These are phyloP conservation scores for Straminergon stramineum DNA, from an alignment of 225 moss, liverwort and hornwort genomes.

Conservation along the genomic window DNA sequence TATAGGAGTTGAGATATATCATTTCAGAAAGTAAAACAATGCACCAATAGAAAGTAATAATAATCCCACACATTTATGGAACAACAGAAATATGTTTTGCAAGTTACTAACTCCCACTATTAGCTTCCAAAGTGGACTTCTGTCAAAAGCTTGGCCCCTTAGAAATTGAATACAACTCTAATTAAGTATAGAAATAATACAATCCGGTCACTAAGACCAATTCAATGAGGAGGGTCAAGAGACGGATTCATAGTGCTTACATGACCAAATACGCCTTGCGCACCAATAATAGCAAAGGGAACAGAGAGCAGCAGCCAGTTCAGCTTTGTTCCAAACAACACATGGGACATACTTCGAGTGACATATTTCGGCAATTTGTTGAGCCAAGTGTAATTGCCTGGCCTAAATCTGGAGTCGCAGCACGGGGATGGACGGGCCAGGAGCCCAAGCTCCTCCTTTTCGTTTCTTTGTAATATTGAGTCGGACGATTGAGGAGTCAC, in stretches of 20 bases:
- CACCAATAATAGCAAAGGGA: slow-evolving; percentile 21
- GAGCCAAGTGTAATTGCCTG: neutral
- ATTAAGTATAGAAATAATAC: neutral
- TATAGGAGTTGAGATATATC: neutral
- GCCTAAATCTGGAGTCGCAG: slow-evolving; percentile 3
- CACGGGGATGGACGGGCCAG: neutral
- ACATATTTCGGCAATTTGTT: slow-evolving; percentile 1
- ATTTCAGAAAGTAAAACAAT: neutral
- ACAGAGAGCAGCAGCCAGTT: slow-evolving; percentile 21
- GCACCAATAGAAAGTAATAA: neutral
- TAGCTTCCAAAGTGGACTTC: neutral
- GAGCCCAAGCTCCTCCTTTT: slow-evolving; percentile 5
- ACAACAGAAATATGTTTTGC: neutral
- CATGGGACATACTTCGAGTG: slow-evolving; percentile 1
- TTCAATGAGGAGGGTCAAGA: neutral
- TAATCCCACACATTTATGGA: neutral
- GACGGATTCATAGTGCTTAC: neutral
- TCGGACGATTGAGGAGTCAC: neutral
- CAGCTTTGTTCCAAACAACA: slow-evolving; percentile 34
- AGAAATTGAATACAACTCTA: neutral
- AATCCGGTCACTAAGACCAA: neutral
- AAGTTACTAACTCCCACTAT: neutral
- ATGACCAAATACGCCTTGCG: slow-evolving; percentile 3
- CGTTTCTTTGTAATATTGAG: neutral
- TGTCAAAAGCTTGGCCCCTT: neutral